Percentiles rank a stretch among this genome's conserved stretches.
Conservation (phyloP, 1,284 basidiomycete genomes). For the Salmacisia buchloeana region DNA sequence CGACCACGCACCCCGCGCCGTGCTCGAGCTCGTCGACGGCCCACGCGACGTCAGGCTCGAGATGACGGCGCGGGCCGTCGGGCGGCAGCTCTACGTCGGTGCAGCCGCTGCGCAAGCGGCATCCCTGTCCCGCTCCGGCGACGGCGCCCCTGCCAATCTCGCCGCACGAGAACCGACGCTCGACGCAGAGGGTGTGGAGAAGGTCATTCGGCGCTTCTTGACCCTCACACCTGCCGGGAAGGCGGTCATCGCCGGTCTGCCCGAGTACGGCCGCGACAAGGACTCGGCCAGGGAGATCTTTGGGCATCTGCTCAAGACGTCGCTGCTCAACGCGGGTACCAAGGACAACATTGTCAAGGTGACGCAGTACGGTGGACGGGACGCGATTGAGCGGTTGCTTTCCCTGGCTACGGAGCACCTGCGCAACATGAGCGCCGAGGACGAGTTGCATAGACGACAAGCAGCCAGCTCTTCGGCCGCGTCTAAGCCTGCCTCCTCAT, state of each 20-base stretch:
- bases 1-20: conserved; percentile 87
- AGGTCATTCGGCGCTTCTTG: neutral
- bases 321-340: conserved; percentile 32
- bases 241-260: neutral
- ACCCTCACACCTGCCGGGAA: neutral
- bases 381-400: conserved; percentile 25
- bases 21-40: conserved; percentile 90
- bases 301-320: conserved; percentile 29
- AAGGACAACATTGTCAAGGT: conserved; percentile 39
- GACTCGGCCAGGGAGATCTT: neutral
- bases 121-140: neutral
- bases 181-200: neutral
- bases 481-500: neutral
- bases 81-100: conserved; percentile 14
- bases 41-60: conserved; percentile 70
- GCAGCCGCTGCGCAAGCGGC: neutral
- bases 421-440: neutral
- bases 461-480: neutral
- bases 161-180: neutral
- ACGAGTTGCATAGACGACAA: neutral
- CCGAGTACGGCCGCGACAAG: neutral
- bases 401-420: neutral
- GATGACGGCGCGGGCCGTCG: conserved; percentile 44
- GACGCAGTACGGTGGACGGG: conserved; percentile 37
- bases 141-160: neutral